Evolutionary conservation across 176 grass and related monocot genomes (phyloP).

Genomic region (Eremochloa ophiuroides): DNA sequence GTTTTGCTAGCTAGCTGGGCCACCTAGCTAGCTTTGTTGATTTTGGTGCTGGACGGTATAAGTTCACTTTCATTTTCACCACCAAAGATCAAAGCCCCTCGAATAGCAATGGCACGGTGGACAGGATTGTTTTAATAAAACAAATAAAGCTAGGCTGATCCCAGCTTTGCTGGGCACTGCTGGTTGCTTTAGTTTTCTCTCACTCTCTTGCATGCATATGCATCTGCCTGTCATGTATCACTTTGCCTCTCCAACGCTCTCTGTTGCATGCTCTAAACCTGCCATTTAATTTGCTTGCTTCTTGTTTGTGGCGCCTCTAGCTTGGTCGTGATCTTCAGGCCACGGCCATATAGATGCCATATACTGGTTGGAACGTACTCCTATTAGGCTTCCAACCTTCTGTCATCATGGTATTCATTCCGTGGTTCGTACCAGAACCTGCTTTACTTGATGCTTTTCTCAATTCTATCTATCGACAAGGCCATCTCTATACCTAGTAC

Average conservation of each 20-base stretch:
- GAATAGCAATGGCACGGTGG: background rate
- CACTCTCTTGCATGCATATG: background rate
- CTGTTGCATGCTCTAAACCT: background rate
- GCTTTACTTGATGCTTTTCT: background rate
- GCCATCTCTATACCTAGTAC: background rate
- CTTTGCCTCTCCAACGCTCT: constrained; percentile 1
- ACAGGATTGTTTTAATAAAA: background rate
- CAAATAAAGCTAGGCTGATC: background rate
- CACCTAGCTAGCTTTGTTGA: constrained; percentile 1
- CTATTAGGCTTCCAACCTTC: background rate
- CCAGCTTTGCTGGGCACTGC: constrained; percentile 16
- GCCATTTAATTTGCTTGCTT: background rate
- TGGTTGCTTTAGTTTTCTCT: background rate
- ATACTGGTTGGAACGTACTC: background rate
- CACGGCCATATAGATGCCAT: too few relatives aligned
- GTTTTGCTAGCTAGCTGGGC: background rate
- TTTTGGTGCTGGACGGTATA: background rate
- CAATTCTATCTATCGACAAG: background rate
- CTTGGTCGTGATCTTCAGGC: background rate
- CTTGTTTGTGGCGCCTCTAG: background rate
- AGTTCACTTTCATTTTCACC: background rate
- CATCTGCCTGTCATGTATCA: background rate
- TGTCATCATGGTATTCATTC: background rate
- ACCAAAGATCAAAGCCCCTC: background rate
- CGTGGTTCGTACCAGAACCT: background rate